Conservation (phyloP, 768 basidiomycete genomes). For the Pulveroboletus sp. region DNA sequence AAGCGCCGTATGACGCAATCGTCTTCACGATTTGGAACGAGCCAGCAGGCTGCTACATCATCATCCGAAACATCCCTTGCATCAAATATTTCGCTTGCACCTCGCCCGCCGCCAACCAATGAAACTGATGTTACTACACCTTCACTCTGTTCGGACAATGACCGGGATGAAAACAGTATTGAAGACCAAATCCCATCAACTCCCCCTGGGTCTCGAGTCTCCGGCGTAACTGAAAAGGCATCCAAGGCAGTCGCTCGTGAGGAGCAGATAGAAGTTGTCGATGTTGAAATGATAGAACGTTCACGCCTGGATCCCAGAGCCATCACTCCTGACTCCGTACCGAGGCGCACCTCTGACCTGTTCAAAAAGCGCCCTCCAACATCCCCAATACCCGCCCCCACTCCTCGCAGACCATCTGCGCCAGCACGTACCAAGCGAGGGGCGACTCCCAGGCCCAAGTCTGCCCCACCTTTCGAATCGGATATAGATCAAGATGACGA, state of each 20-base stretch:
- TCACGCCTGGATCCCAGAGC: conserved; percentile 7
- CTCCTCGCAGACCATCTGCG: conserved; percentile 55
- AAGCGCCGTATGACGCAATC: conserved; percentile 38
- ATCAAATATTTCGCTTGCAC: conserved; percentile 19
- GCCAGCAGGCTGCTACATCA: conserved; percentile 2
- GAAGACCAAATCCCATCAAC: conserved; percentile 48
- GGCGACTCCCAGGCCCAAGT: conserved; percentile 29
- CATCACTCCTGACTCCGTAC: conserved; percentile 7
- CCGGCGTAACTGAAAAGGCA: background rate
- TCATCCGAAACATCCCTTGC: conserved; percentile 25
- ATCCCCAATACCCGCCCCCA: conserved; percentile 57
- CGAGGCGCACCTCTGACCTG: conserved; percentile 30
- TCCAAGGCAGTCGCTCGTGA: background rate
- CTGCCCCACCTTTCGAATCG: conserved; percentile 8
- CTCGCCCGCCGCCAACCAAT: conserved; percentile 30
- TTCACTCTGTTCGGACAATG: conserved; percentile 74
- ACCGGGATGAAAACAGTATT: conserved; percentile 45
- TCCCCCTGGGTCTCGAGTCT: conserved; percentile 43
- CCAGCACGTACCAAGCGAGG: conserved; percentile 48
- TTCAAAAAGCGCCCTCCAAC: conserved; percentile 62
- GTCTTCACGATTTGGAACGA: conserved; percentile 22
- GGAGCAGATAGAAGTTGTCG: conserved; percentile 30
- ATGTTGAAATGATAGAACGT: conserved; percentile 36
- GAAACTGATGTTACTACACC: conserved; percentile 55
- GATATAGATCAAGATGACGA: conserved; percentile 28